A percentile compares a stretch with the other conserved stretches of the same genome.
Conservation (phyloP, 1,284 basidiomycete species). For the Apiotrichum veenhuisii region DNA sequence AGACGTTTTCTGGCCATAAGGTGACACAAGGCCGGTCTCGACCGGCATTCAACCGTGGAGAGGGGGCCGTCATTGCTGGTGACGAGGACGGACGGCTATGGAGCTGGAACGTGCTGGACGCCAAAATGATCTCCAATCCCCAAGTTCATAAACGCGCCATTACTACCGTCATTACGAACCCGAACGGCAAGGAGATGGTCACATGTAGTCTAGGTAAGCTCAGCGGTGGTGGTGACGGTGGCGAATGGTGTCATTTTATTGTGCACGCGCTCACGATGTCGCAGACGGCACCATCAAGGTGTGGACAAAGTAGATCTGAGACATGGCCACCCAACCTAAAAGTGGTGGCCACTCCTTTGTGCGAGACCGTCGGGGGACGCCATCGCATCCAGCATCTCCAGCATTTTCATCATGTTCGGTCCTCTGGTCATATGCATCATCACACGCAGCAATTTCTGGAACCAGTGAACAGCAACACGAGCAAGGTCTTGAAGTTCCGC, state of each 20-base stretch:
- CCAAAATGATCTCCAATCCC: conserved; percentile 61
- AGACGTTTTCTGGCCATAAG: conserved; percentile 73
- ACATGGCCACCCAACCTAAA: not conserved
- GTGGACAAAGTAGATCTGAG: conserved; percentile 21
- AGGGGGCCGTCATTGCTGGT: conserved; percentile 76
- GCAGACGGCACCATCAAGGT: conserved; percentile 42
- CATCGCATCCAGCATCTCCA: too few species aligned
- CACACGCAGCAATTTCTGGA: too few species aligned
- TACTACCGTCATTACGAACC: conserved; percentile 38
- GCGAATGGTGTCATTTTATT: too few species aligned
- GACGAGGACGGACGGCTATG: conserved; percentile 85
- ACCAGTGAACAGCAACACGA: too few species aligned
- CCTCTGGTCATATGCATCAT: too few species aligned
- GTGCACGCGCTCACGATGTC: not conserved
- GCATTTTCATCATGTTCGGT: too few species aligned
- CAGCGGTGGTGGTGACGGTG: too few species aligned
- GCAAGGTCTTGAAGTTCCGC: too few species aligned
- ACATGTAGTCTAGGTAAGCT: conserved; percentile 69
- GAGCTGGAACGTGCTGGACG: conserved; percentile 88
- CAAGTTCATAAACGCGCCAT: conserved; percentile 77
- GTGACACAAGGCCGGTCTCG: conserved; percentile 64
- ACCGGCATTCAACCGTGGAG: conserved; percentile 76
- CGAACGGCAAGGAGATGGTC: conserved; percentile 73
- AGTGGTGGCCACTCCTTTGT: not conserved
- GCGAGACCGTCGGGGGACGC: not conserved